Evolutionary conservation across 352 stramenopile genomes (phyloP).

Genomic region (Pythium rhizo-oryzae): DNA sequence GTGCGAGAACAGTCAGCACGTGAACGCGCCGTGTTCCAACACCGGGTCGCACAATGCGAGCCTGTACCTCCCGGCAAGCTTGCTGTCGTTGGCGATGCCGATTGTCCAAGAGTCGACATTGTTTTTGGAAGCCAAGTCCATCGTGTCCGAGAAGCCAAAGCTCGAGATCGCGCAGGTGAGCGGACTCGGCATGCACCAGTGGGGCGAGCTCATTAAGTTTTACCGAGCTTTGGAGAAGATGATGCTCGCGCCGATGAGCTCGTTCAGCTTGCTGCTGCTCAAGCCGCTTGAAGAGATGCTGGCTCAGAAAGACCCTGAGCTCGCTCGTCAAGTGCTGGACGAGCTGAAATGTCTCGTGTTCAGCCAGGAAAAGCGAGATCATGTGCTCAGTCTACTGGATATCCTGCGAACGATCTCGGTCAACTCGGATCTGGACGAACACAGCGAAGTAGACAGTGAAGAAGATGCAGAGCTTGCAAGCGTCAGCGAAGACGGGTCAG

Average conservation of each 20-base stretch:
- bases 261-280: constrained; percentile 56
- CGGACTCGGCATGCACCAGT: constrained; percentile 47
- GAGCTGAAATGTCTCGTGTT: constrained; percentile 60
- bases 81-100: constrained; percentile 61
- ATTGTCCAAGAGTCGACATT: constrained; percentile 68
- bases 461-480: constrained; percentile 1
- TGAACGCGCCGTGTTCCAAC: constrained; percentile 27
- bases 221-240: constrained; percentile 61
- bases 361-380: constrained; percentile 59
- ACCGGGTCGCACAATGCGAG: constrained; percentile 32
- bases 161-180: constrained; percentile 42
- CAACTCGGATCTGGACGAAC: constrained; percentile 25
- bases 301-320: constrained; percentile 31
- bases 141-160: constrained; percentile 33
- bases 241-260: constrained; percentile 50
- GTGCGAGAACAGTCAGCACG: constrained; percentile 47
- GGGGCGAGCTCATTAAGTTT: constrained; percentile 55
- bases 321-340: constrained; percentile 52
- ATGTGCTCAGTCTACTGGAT: constrained; percentile 60
- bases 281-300: constrained; percentile 58
- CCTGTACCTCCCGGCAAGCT: constrained; percentile 39
- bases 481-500: constrained; percentile 24
- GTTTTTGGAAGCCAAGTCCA: constrained; percentile 57
- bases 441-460: constrained; percentile 14
- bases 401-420: constrained; percentile 31